A percentile compares a stretch with the other conserved stretches of the same genome.
phyloP scores from a whole-genome alignment of 805 yeast genomes.

The Dipodascopsis uninucleata region DNA sequence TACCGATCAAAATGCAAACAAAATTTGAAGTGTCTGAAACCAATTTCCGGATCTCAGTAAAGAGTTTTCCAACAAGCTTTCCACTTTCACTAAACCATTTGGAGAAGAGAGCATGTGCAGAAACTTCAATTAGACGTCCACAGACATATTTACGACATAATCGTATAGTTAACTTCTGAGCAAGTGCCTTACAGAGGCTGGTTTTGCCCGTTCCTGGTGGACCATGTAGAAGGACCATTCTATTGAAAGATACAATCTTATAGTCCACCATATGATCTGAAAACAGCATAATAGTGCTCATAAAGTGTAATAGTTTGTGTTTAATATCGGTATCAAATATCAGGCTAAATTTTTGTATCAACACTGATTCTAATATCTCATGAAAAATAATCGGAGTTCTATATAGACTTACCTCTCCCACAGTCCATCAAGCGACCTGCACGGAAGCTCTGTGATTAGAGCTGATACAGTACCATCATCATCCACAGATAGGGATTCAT shows the following conservation, averaged over 20 bases:
- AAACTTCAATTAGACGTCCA: constrained; percentile 42
- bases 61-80: constrained; percentile 40
- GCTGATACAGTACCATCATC: constrained; percentile 20
- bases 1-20: constrained; percentile 39
- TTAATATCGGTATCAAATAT: constrained; percentile 37
- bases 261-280: constrained; percentile 22
- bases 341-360: constrained; percentile 18
- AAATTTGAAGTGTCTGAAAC: constrained; percentile 29
- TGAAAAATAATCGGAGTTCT: neutral
- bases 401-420: constrained; percentile 35
- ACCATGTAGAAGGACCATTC: constrained; percentile 40
- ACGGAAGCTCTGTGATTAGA: constrained; percentile 32
- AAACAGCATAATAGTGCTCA: constrained; percentile 36
- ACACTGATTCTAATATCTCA: neutral
- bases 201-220: constrained; percentile 51
- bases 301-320: constrained; percentile 35
- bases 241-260: constrained; percentile 20
- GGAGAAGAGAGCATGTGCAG: constrained; percentile 45
- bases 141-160: constrained; percentile 13
- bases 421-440: constrained; percentile 33
- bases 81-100: constrained; percentile 49
- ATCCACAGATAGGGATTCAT: constrained; percentile 7
- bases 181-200: constrained; percentile 41
- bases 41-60: constrained; percentile 37
- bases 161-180: constrained; percentile 42